Evolutionary conservation across 495 filamentous ascomycete species (phyloP), one percentile per base, ranked within the genome.

Genomic region (Trypethelium eluteriae): DNA sequence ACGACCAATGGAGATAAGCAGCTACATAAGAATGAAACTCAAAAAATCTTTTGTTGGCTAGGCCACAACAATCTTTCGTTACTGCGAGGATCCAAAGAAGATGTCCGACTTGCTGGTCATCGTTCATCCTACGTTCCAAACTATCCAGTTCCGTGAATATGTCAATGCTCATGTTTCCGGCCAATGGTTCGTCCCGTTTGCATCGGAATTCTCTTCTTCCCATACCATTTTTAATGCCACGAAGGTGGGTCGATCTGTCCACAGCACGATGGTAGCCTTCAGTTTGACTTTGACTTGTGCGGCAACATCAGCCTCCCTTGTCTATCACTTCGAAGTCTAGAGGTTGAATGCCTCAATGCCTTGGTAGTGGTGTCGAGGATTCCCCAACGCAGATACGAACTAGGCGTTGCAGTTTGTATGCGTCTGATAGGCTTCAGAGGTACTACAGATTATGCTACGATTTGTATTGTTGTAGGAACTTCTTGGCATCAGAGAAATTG

Each of bases 391-490:
- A 25, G 12, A 5, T 14, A 53, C 41, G 14, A 53, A 5, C 49
- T 53, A 5, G 11, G 11, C 5, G 49, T 53, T 53, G 49, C 18
- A 25, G 49, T 53, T 25, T 53, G 49, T 53, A 53, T 53, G 49
- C 0, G 2, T 18, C 25, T 25, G 25, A 25, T 25, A 25, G 25
- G 25, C 25, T 25, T 25, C 25, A 25, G 25, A 25, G 25, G 25
- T 25, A 25, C 25, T 25, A 25, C 25, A 16, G 11, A 14, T 53
- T 14, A 25, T 5, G n/a, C 49, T n/a, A 14, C 14, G n/a, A 64
- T 71, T 38, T 69, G 68, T 39, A 69, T 69, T 57, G 67, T 67
- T 2, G 25, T 71, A 11, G 67, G 67, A 18, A 61, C 67, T 34
- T 53, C 50, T 44, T 71, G 18, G 70, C 70, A 12, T 62, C 41